Base-by-base conservation (phyloP, 768 basidiomycete genomes). In the Terana coerulea region DNA sequence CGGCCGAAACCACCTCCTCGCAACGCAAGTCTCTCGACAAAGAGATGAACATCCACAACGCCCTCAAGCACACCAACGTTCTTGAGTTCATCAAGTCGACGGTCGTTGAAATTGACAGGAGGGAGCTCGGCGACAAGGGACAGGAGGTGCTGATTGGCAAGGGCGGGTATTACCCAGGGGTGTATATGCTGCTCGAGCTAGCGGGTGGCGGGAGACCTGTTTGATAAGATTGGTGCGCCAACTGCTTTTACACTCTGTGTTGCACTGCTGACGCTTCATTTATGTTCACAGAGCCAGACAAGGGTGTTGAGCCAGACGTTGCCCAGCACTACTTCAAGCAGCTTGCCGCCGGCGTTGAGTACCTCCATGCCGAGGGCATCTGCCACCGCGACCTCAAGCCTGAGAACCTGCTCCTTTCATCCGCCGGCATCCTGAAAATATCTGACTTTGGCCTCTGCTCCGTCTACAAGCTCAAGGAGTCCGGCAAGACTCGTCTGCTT, bases 341-440 rank as follows among this genome's bases (percentile, higher is more conserved):
- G 64, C 73, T 99, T 5, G 68, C 91, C 2, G 72, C 81, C 0
- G 97, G 95, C 1, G 80, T 98, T 74, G 73, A 76, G 26, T 95
- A 89, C 67, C 86, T 98, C 26, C 95, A 98, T 61, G 66, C 63
- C 7, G 83, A 91, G 70, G 97, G 97, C 2, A 88, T 99, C 17
- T 95, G 91, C 60, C 97, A 99, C 64, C 83, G 97, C 31, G 97
- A 99, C 61, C 77, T 99, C 49, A 99, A 99, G 64, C 97, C 97
- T 0, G 97, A 99, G 67, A 99, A 99, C 59, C 66, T 98, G 15
- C 79, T 99, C 2, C 78, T 99, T 0, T 87, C 93, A 53, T 81
- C 79, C 0, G 81, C 84, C 2, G 95, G 95, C 44, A 74, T 81
- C 5, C 82, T 99, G 57, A 98, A 98, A 65, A 86, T 99, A 47